Evolutionary conservation across 2,329 filamentous ascomycete species (phyloP).

Genomic region (Verticillium nubilum): DNA sequence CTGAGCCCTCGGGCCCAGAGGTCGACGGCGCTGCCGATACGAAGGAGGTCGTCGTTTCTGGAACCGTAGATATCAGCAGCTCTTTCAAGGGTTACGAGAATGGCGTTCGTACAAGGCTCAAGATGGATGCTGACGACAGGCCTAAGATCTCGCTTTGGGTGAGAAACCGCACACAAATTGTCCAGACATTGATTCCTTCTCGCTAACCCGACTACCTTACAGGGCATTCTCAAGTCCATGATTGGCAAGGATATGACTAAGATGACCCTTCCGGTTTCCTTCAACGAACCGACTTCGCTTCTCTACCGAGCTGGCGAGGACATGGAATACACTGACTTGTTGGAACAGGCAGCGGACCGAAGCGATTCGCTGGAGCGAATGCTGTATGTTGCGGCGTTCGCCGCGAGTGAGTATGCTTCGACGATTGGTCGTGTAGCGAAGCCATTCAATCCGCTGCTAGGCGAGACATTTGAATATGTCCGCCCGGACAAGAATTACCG

Average conservation of each 20-base stretch:
- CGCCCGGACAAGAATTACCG: slow-evolving; percentile 95
- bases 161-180: slow-evolving; percentile 30
- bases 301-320: slow-evolving; percentile 94
- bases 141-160: slow-evolving; percentile 97
- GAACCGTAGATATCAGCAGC: slow-evolving; percentile 59
- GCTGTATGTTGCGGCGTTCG: slow-evolving; percentile 92
- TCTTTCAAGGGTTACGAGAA: slow-evolving; percentile 92
- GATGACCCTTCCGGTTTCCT: slow-evolving; percentile 97
- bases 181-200: too few species aligned
- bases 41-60: slow-evolving; percentile 39
- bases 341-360: slow-evolving; percentile 83
- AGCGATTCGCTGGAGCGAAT: slow-evolving; percentile 84
- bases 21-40: slow-evolving; percentile 22
- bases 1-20: slow-evolving; percentile 2
- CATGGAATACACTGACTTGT: slow-evolving; percentile 93
- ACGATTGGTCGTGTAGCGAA: slow-evolving; percentile 96
- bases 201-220: slow-evolving; percentile 16
- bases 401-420: slow-evolving; percentile 92
- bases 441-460: slow-evolving; percentile 93
- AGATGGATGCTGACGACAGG: slow-evolving; percentile 86
- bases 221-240: slow-evolving; percentile 98
- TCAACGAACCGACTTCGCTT: slow-evolving; percentile 96
- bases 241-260: slow-evolving; percentile 99
- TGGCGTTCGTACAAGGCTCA: slow-evolving; percentile 70
- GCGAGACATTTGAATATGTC: slow-evolving; percentile 95